Evolutionary conservation across 2,329 filamentous ascomycete genomes (phyloP).

Genomic region (Samsoniella hepiali): DNA sequence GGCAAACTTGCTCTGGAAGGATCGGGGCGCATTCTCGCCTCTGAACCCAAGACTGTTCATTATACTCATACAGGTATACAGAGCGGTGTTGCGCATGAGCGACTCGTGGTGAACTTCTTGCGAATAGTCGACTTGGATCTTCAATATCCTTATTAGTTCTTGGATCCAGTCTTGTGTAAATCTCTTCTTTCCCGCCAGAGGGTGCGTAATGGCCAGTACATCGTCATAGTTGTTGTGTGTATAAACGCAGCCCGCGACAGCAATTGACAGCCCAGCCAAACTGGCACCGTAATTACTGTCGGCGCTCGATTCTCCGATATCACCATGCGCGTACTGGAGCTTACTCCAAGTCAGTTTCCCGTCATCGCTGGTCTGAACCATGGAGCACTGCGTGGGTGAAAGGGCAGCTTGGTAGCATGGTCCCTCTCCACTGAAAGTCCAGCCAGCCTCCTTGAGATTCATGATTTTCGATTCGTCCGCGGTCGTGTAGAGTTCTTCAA

Average conservation of each 20-base stretch:
- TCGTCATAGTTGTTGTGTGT: constrained; percentile 61
- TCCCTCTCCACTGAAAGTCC: constrained; percentile 63
- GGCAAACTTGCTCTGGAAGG: constrained; percentile 69
- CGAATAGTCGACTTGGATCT: constrained; percentile 76
- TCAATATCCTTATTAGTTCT: constrained; percentile 66
- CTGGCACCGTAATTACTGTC: constrained; percentile 57
- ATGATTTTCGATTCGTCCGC: constrained; percentile 63
- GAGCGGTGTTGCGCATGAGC: constrained; percentile 66
- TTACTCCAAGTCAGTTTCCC: constrained; percentile 58
- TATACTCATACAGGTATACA: constrained; percentile 75
- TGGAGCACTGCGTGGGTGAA: constrained; percentile 58
- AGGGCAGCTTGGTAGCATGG: constrained; percentile 62
- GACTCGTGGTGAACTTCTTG: constrained; percentile 69
- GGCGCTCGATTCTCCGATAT: constrained; percentile 46
- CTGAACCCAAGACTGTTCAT: constrained; percentile 75
- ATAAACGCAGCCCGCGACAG: constrained; percentile 44
- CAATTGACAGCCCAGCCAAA: constrained; percentile 58
- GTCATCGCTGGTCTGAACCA: constrained; percentile 57
- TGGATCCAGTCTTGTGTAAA: constrained; percentile 61
- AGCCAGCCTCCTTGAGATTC: constrained; percentile 73
- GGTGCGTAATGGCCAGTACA: constrained; percentile 65
- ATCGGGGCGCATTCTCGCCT: constrained; percentile 58
- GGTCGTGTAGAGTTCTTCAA: constrained; percentile 65
- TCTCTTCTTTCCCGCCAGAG: constrained; percentile 36
- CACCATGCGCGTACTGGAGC: constrained; percentile 47